Evolutionary conservation across 331 rosid genomes (phyloP).

Genomic region (Quercus phellos): DNA sequence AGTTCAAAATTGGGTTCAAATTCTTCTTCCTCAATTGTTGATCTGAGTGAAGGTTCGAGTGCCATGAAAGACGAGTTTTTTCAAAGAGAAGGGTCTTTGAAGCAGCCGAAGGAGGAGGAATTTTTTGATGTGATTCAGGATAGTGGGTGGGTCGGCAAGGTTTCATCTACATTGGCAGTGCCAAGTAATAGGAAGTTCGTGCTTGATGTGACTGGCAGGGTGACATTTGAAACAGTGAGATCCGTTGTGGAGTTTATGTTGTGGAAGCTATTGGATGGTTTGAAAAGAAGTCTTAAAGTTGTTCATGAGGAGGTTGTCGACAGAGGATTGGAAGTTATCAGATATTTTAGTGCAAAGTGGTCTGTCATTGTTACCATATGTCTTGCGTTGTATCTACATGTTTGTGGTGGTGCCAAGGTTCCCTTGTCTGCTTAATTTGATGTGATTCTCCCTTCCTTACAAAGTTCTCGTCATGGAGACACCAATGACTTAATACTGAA

Average conservation of each 20-base stretch:
- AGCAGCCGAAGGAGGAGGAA: slow-evolving; percentile 22
- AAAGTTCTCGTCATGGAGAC: background rate
- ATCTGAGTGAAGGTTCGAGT: slow-evolving; percentile 17
- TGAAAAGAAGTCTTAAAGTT: slow-evolving; percentile 45
- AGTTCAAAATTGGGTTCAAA: slow-evolving; percentile 17
- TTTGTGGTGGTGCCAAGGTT: slow-evolving; percentile 55
- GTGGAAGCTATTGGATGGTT: slow-evolving; percentile 54
- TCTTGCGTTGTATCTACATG: slow-evolving; percentile 75
- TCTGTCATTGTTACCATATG: slow-evolving; percentile 68
- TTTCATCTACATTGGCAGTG: slow-evolving; percentile 69
- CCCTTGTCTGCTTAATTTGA: slow-evolving; percentile 54
- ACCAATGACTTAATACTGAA: background rate
- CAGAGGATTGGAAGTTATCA: slow-evolving; percentile 61
- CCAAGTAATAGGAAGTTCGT: slow-evolving; percentile 68
- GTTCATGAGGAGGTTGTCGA: slow-evolving; percentile 57
- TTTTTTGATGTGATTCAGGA: slow-evolving; percentile 25
- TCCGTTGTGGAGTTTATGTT: slow-evolving; percentile 58
- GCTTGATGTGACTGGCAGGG: slow-evolving; percentile 82
- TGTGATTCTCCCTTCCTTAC: slow-evolving; percentile 3
- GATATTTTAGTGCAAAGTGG: slow-evolving; percentile 73
- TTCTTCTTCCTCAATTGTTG: slow-evolving; percentile 25
- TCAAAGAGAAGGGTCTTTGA: slow-evolving; percentile 31
- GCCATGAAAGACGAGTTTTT: slow-evolving; percentile 21
- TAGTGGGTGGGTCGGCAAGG: slow-evolving; percentile 56
- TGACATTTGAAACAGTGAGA: slow-evolving; percentile 65